Base-by-base conservation (phyloP, 169 alveolate species). In the Plasmodium adleri region DNA sequence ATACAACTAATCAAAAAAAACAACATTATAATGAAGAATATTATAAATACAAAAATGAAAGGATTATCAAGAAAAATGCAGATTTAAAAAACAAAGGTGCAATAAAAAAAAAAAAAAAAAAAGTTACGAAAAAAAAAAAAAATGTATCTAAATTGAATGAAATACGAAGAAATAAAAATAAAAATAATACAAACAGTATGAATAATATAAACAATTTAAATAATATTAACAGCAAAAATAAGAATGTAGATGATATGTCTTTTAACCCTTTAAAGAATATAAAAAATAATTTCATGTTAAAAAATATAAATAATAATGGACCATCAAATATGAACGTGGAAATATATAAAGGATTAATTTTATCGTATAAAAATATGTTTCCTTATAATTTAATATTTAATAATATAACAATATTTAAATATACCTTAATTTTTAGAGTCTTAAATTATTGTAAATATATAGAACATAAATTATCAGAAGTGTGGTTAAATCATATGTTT, bases 401-500 rank as follows among this genome's bases (percentile, higher is more conserved):
- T 43, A 90, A 89, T 56, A 73, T 73, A 58, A 76, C 93, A 28
- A 72, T 94, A 78, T 86, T 66, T 74, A 93, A 89, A 72, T 93
- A 92, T 60, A 80, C 92, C 17, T 28, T 74, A 12, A 73, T 88
- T 22, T 93, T 93, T 47, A 60, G 90, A 49, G 52, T 92, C 58
- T 50, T 93, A 71, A 76, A 90, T 72, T 93, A 91, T 47, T 90
- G 93, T 54, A 93, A 93, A 74, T 92, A 92, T 54, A 76, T 93
- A 22, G 94, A 86, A 58, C 90, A 88, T 28, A 89, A 72, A 22
- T 88, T 93, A 20, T 39, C 93, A 17, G 83, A 74, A 32, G 92
- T 93, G 0, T 91, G 95, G 94, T 54, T 89, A 15, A 85, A 62
- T 67, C 95, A 92, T 63, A 89, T 93, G 93, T 92, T 87, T 68